Conservation (phyloP, 257 asterid species). For the Solanum microdontum region DNA sequence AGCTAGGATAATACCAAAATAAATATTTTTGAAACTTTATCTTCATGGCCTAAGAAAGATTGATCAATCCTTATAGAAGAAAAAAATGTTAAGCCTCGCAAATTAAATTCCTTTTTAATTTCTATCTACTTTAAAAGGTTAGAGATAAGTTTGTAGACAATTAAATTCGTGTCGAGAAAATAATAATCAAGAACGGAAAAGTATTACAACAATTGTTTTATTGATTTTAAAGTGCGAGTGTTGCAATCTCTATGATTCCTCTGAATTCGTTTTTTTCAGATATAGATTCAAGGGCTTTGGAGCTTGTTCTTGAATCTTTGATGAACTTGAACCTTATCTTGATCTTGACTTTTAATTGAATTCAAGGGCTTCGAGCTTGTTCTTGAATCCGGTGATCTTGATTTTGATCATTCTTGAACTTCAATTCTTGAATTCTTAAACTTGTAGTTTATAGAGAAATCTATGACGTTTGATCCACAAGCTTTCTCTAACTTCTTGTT, state of each 20-base stretch:
- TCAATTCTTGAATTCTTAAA: background rate
- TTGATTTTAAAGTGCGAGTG: background rate
- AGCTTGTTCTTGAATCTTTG: background rate
- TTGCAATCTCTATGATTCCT: background rate
- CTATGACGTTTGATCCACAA: background rate
- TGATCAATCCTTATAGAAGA: background rate
- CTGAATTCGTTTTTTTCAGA: too few relatives aligned
- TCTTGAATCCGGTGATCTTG: background rate
- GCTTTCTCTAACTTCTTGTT: background rate
- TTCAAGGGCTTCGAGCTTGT: accelerated
- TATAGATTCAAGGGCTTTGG: background rate
- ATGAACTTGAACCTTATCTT: background rate
- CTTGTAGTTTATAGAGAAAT: accelerated
- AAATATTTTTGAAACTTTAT: background rate
- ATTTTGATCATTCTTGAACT: background rate
- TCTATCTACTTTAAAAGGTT: background rate
- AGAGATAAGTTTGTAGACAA: background rate
- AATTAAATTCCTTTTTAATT: background rate
- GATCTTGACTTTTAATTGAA: background rate
- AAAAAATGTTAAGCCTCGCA: background rate
- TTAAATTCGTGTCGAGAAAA: background rate
- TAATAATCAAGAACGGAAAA: background rate
- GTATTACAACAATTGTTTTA: accelerated
- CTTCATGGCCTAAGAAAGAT: background rate
- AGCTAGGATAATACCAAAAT: background rate